Evolutionary conservation across 495 filamentous ascomycete species (phyloP).

Genomic region (Amphirosellinia nigrospora): DNA sequence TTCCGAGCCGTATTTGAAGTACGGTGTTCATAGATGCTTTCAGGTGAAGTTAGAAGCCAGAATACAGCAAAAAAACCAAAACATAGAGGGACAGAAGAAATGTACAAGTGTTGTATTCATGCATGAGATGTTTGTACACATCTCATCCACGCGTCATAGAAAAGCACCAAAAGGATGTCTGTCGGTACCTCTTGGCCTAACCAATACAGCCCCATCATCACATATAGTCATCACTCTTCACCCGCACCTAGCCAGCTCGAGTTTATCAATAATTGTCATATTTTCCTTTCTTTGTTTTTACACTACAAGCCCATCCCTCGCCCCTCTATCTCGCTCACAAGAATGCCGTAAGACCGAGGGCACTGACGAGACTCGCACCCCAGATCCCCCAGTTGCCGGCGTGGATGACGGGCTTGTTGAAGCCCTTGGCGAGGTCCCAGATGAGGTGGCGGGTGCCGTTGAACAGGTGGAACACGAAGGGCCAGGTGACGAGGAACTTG

Average conservation of each 20-base stretch:
- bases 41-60: not conserved
- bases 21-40: not conserved
- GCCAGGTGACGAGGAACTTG: conserved; percentile 77
- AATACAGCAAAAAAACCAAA: not conserved
- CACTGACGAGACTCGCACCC: conserved; percentile 67
- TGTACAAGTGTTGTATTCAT: conserved; percentile 26
- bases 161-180: not conserved
- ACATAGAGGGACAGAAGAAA: conserved; percentile 6
- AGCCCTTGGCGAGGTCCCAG: conserved; percentile 77
- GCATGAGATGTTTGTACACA: not conserved
- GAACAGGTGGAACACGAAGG: conserved; percentile 84
- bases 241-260: not conserved
- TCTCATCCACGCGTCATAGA: not conserved
- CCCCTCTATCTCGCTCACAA: conserved; percentile 31
- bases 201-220: not conserved
- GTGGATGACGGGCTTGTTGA: conserved; percentile 74
- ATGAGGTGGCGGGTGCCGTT: conserved; percentile 91
- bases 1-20: not conserved
- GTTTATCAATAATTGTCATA: not conserved
- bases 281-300: not conserved
- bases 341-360: conserved; percentile 62
- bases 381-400: conserved; percentile 77
- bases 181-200: not conserved
- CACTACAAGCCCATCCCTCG: not conserved
- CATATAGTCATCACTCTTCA: not conserved